Conservation (phyloP, 2,329 filamentous ascomycete genomes). For the Dryadomyces quercivorus region DNA sequence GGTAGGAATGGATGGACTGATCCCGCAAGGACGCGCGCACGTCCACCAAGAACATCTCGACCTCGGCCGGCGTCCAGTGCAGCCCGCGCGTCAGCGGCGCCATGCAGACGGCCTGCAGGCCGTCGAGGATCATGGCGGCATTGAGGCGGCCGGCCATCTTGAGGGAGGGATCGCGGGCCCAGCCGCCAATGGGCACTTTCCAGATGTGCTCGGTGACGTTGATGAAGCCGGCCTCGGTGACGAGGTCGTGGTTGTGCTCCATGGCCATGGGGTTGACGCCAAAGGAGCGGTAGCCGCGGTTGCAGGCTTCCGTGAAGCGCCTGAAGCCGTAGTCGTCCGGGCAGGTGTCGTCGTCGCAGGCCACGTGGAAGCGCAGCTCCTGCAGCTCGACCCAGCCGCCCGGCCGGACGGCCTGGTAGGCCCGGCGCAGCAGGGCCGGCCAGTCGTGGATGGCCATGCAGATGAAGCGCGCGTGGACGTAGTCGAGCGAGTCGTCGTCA, state of each 20-base stretch:
- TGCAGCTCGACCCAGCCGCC: conserved; percentile 30
- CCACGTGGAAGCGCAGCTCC: conserved; percentile 16
- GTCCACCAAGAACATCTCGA: conserved; percentile 14
- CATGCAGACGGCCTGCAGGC: conserved; percentile 15
- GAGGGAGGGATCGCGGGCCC: conserved; percentile 16
- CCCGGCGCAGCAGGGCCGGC: conserved; percentile 21
- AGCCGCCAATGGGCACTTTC: conserved; percentile 21
- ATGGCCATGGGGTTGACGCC: conserved; percentile 17
- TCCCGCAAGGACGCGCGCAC: conserved; percentile 12
- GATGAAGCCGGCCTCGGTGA: conserved; percentile 21
- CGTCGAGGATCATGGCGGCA: conserved; percentile 15
- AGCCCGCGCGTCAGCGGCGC: conserved; percentile 15
- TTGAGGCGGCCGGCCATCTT: conserved; percentile 17
- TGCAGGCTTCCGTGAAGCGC: conserved; percentile 11
- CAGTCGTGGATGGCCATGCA: conserved; percentile 38
- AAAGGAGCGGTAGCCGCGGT: conserved; percentile 11
- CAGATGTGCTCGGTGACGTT: conserved; percentile 19
- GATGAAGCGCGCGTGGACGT: conserved; percentile 45
- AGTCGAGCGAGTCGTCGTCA: conserved; percentile 39
- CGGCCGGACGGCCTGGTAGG: conserved; percentile 18
- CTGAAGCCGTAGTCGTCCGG: conserved; percentile 5
- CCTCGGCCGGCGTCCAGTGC: conserved; percentile 14
- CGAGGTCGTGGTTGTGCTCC: conserved; percentile 15
- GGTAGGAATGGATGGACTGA: conserved; percentile 9
- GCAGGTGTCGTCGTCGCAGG: conserved; percentile 18